Percentiles rank a stretch among this genome's conserved stretches.
These are phyloP conservation scores for Asterionellopsis glacialis DNA, from an alignment of 108 stramenopile genomes.

Conservation along the genomic window DNA sequence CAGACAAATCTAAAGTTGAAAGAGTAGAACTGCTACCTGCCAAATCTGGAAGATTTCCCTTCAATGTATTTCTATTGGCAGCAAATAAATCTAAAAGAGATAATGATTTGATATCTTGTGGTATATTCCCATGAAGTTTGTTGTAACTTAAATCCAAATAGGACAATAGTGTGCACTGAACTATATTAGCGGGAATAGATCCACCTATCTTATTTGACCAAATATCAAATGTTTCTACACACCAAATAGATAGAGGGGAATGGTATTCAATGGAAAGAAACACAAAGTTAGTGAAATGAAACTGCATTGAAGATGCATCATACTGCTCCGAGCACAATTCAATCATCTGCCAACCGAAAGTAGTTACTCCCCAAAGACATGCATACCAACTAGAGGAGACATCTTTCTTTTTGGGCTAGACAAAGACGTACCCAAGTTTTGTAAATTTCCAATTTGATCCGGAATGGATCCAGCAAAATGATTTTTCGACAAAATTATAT, in stretches of 20 bases:
- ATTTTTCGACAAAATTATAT: conserved; percentile 38
- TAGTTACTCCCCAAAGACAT: too few species aligned
- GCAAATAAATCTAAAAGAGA: background rate
- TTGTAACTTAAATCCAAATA: conserved; percentile 9
- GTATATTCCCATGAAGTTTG: conserved; percentile 4
- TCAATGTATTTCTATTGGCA: background rate
- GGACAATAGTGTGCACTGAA: background rate
- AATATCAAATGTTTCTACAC: conserved; percentile 2
- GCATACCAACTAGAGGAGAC: too few species aligned
- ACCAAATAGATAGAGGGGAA: too few species aligned
- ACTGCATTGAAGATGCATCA: too few species aligned
- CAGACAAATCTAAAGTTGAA: background rate
- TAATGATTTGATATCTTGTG: background rate
- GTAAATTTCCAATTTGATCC: conserved; percentile 33
- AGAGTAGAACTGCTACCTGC: background rate
- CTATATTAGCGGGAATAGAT: conserved; percentile 27
- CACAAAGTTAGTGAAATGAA: conserved; percentile 26
- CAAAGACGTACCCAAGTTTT: conserved; percentile 23
- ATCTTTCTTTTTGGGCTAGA: too few species aligned
- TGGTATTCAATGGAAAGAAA: too few species aligned
- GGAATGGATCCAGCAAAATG: conserved; percentile 50
- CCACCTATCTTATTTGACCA: conserved; percentile 29
- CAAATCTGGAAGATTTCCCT: background rate
- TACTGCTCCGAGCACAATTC: too few species aligned
- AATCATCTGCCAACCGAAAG: too few species aligned